A percentile compares a stretch with the other conserved stretches of the same genome.
Conservation (phyloP, 192 early-diverging fungal genomes). For the Gryganskiella cystojenkinii region DNA sequence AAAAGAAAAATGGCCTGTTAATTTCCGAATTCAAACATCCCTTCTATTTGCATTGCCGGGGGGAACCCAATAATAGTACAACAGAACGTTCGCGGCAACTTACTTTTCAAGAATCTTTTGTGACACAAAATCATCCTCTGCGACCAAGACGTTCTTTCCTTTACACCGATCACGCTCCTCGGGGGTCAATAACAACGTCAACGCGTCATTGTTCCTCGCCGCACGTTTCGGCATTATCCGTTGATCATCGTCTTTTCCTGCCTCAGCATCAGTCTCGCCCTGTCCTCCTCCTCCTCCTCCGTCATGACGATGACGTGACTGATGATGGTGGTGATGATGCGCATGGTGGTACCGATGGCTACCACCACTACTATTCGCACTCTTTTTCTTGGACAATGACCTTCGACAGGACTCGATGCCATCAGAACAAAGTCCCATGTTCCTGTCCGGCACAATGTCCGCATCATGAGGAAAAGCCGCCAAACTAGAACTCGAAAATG, state of each 20-base stretch:
- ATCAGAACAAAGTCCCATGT: too few relatives aligned
- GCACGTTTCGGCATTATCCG: slow-evolving; percentile 25
- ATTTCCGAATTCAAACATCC: background rate
- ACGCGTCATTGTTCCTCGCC: slow-evolving; percentile 36
- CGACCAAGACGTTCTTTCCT: slow-evolving; percentile 47
- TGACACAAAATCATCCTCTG: slow-evolving; percentile 47
- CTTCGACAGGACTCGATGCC: too few relatives aligned
- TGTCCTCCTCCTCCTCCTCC: background rate
- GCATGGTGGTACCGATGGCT: too few relatives aligned
- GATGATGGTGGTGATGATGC: too few relatives aligned
- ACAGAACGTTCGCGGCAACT: too few relatives aligned
- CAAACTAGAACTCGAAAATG: too few relatives aligned
- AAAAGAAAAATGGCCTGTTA: background rate
- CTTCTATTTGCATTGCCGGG: too few relatives aligned
- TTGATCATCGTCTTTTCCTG: background rate
- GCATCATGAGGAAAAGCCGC: too few relatives aligned
- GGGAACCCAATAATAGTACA: too few relatives aligned
- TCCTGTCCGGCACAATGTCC: too few relatives aligned
- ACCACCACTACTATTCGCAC: too few relatives aligned
- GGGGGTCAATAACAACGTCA: slow-evolving; percentile 28
- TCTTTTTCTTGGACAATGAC: too few relatives aligned
- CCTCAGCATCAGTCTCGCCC: background rate
- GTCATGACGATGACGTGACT: background rate
- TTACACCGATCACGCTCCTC: slow-evolving; percentile 26
- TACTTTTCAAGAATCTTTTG: slow-evolving; percentile 51